These are phyloP conservation scores for Leccinum disarticulatum DNA, from an alignment of 768 basidiomycete genomes.

Conservation along the genomic window DNA sequence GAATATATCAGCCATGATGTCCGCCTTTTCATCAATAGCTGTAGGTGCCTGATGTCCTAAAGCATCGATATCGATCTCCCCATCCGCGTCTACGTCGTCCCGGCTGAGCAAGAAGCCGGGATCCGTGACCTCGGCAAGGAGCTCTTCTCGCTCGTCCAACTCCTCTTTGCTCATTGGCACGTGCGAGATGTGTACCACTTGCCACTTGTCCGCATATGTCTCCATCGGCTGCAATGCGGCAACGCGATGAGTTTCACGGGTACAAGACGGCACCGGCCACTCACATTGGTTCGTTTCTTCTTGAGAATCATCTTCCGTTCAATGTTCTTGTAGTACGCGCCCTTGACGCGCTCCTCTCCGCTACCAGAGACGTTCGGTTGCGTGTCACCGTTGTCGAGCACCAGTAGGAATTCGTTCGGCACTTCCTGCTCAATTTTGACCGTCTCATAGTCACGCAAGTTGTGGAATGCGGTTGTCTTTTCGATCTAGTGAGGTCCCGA, in stretches of 20 bases:
- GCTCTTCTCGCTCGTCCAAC: conserved; percentile 74
- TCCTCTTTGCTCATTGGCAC: conserved; percentile 72
- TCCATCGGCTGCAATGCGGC: conserved; percentile 55
- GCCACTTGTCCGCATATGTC: conserved; percentile 78
- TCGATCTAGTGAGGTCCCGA: background rate
- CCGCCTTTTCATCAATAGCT: conserved; percentile 47
- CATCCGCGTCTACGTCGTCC: conserved; percentile 59
- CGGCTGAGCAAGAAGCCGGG: conserved; percentile 52
- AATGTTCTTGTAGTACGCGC: conserved; percentile 88
- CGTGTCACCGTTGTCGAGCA: conserved; percentile 61
- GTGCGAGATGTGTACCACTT: conserved; percentile 73
- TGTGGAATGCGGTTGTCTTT: conserved; percentile 70
- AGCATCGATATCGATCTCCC: conserved; percentile 51
- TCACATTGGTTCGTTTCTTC: conserved; percentile 78
- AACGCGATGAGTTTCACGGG: background rate
- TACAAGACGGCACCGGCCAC: conserved; percentile 24
- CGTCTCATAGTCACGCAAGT: conserved; percentile 83
- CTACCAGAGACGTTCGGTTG: conserved; percentile 36
- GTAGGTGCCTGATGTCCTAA: conserved; percentile 57
- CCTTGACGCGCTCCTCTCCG: conserved; percentile 48
- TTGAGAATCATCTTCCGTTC: conserved; percentile 86
- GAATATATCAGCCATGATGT: conserved; percentile 36
- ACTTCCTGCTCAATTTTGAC: conserved; percentile 86
- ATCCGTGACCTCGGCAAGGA: conserved; percentile 74
- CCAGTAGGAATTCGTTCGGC: conserved; percentile 78